Conservation (phyloP, 176 grass and related monocot genomes). For the Metroxylon sagu region DNA sequence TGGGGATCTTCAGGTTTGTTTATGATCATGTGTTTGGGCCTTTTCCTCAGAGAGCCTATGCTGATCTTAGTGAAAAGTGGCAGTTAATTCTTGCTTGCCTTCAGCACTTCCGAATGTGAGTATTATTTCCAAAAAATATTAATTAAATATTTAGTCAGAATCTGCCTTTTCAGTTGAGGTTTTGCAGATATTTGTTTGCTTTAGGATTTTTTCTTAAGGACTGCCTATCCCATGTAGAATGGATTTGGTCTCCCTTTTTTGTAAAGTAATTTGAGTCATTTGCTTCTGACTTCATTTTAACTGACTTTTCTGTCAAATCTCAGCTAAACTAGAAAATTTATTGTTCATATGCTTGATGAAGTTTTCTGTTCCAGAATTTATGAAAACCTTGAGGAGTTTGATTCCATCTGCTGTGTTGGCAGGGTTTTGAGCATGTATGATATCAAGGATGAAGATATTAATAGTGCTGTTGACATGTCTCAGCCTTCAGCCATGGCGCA, state of each 20-base stretch:
- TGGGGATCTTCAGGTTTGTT: constrained; percentile 94
- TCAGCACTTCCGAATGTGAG: constrained; percentile 84
- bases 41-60: constrained; percentile 92
- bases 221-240: too few species aligned
- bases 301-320: too few species aligned
- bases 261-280: too few species aligned
- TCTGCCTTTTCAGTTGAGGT: neutral
- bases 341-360: too few species aligned
- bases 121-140: neutral
- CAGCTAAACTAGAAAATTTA: too few species aligned
- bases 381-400: too few species aligned
- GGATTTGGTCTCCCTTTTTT: too few species aligned
- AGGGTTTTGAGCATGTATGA: constrained; percentile 87
- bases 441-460: constrained; percentile 59
- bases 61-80: constrained; percentile 83
- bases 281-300: too few species aligned
- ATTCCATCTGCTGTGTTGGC: neutral
- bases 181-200: too few species aligned
- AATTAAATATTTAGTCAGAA: neutral
- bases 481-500: constrained; percentile 23
- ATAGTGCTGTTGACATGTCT: constrained; percentile 32
- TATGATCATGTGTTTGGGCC: constrained; percentile 91
- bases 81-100: constrained; percentile 83
- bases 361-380: too few species aligned
- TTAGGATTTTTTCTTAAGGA: too few species aligned